Conservation (phyloP, 1,284 basidiomycete species). For the Heterobasidion parviporum region DNA sequence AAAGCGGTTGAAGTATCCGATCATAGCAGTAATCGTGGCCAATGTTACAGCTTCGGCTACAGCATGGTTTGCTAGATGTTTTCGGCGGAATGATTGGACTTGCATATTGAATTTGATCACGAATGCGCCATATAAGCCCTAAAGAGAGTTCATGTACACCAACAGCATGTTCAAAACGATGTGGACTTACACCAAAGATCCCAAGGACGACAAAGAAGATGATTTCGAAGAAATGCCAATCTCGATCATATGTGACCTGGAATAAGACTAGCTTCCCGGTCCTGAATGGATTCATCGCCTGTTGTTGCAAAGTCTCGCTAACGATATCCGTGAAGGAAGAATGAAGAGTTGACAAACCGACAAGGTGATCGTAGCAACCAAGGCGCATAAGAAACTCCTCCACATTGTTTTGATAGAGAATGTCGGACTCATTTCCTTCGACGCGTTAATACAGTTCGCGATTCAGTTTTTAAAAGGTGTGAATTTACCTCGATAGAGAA, state of each 20-base stretch:
- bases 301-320: not conserved
- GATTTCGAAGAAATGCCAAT: slow-evolving; percentile 99
- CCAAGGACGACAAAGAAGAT: slow-evolving; percentile 94
- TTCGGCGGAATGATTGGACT: slow-evolving; percentile 88
- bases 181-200: slow-evolving; percentile 76
- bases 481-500: slow-evolving; percentile 78
- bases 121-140: slow-evolving; percentile 97
- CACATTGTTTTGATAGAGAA: slow-evolving; percentile 99
- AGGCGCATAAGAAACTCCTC: slow-evolving; percentile 94
- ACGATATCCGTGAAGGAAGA: not conserved
- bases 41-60: slow-evolving; percentile 87
- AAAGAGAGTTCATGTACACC: not conserved
- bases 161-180: not conserved
- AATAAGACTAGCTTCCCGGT: slow-evolving; percentile 98
- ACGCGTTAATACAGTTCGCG: not conserved
- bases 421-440: slow-evolving; percentile 95
- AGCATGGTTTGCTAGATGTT: slow-evolving; percentile 77
- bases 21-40: slow-evolving; percentile 82
- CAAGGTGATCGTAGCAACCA: slow-evolving; percentile 93
- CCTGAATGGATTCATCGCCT: slow-evolving; percentile 97
- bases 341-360: slow-evolving; percentile 54
- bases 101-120: slow-evolving; percentile 97
- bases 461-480: not conserved
- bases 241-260: slow-evolving; percentile 94
- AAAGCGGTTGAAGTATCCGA: slow-evolving; percentile 94